A percentile compares a stretch with the other conserved stretches of the same genome.
Conservation (phyloP, 2,329 filamentous ascomycete genomes). For the Nemania sp. region DNA sequence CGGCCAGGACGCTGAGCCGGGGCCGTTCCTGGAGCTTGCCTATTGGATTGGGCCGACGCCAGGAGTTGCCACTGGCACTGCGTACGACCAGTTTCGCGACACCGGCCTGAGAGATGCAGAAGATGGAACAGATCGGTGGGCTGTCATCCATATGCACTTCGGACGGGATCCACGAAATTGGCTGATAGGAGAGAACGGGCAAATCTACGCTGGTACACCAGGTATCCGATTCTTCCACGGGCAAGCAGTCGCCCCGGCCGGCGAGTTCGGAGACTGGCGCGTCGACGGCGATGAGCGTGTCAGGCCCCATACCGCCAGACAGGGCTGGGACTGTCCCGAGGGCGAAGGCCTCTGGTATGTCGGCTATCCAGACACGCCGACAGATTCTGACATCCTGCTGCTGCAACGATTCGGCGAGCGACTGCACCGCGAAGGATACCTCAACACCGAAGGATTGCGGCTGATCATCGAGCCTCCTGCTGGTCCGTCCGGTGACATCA, state of each 20-base stretch:
- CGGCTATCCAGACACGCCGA: conserved; percentile 9
- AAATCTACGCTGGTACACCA: conserved; percentile 3
- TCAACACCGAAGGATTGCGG: neutral
- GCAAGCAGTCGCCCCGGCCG: neutral
- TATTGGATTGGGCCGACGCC: too few relatives aligned
- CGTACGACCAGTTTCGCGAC: too few relatives aligned
- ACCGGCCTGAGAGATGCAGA: conserved; percentile 1
- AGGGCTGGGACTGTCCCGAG: neutral
- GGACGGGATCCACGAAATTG: neutral
- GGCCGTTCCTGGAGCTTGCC: too few relatives aligned
- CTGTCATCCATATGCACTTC: conserved; percentile 10
- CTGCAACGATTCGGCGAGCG: conserved; percentile 13
- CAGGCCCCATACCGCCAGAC: neutral
- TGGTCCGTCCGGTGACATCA: neutral
- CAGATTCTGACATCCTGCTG: neutral
- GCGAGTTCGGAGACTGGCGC: neutral
- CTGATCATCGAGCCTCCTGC: conserved; percentile 4
- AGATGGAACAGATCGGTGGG: conserved; percentile 1
- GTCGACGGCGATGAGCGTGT: neutral
- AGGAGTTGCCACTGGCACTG: too few relatives aligned
- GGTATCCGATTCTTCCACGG: conserved; percentile 9
- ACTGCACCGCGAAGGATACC: conserved; percentile 4
- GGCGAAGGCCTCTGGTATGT: conserved; percentile 7
- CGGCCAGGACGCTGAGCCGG: too few relatives aligned
- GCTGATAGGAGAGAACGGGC: neutral